Conservation (phyloP, 2,329 filamentous ascomycete species). For the Neonectria hederae region DNA sequence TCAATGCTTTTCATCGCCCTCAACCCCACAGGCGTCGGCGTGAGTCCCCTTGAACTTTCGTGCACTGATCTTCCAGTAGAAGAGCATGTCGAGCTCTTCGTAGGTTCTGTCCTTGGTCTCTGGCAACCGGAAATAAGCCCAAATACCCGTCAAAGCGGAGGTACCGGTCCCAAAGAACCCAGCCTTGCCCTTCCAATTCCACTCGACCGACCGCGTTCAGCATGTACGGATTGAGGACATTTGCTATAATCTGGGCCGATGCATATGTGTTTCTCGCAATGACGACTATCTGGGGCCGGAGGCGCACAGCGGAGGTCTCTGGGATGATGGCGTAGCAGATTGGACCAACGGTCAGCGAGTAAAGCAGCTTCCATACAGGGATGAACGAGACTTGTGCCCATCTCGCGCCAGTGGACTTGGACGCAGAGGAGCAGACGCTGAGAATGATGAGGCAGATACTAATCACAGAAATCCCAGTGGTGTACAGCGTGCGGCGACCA, state of each 20-base stretch:
- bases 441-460: slow-evolving; percentile 47
- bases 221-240: slow-evolving; percentile 46
- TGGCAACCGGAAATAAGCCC: slow-evolving; percentile 49
- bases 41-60: slow-evolving; percentile 46
- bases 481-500: slow-evolving; percentile 54
- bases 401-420: slow-evolving; percentile 27
- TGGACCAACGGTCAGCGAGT: slow-evolving; percentile 55
- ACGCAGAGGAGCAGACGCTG: slow-evolving; percentile 40
- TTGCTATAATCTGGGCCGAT: slow-evolving; percentile 42
- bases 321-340: slow-evolving; percentile 55
- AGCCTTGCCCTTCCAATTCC: slow-evolving; percentile 49
- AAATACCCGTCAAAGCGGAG: slow-evolving; percentile 39
- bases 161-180: slow-evolving; percentile 47
- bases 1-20: neutral
- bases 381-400: slow-evolving; percentile 53
- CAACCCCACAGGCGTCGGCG: neutral
- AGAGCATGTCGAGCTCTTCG: slow-evolving; percentile 49
- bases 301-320: slow-evolving; percentile 53
- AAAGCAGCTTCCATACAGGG: slow-evolving; percentile 55
- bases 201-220: slow-evolving; percentile 46
- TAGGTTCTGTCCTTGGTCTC: slow-evolving; percentile 47
- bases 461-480: slow-evolving; percentile 50
- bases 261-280: slow-evolving; percentile 48
- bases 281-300: slow-evolving; percentile 55
- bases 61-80: slow-evolving; percentile 44